Evolutionary conservation across 441 rosid genomes (phyloP), one percentile per base, ranked within the genome.

Genomic region (Daphne laureola): DNA sequence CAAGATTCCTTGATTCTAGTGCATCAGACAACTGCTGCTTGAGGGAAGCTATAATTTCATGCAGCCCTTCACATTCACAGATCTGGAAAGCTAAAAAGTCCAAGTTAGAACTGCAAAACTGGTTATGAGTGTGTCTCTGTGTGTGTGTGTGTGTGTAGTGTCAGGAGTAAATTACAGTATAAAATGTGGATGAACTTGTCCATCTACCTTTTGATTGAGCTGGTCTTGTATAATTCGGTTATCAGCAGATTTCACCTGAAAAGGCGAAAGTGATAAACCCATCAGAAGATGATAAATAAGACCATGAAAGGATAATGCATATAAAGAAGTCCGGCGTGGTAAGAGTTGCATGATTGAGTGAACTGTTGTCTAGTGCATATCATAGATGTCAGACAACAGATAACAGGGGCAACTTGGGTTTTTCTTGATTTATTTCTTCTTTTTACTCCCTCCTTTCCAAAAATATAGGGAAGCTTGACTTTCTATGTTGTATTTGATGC

Each of bases 141-240:
- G 23, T 18, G 23, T 18, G 23, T 18, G 23, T 18, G 23, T 21
- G 25, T 21, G 25, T 21, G 48, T 21, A 21, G 41, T 47, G 42
- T 25, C 16, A 47, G 21, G 8, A 17, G 5, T 4, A 7, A 31
- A 31, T 8, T 31, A 31, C 5, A 31, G 11, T 7, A 31, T 17
- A 36, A 51, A 13, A 23, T 11, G 53, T 4, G 7, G 25, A 16
- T 52, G 46, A 40, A 18, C 35, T 45, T 25, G 46, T 53, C 54
- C 51, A 40, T 41, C 48, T 61, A 93, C 99, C 99, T 89, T 93
- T 69, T 79, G 78, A 71, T 68, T 73, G 60, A 93, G 89, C 75
- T 93, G 99, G 78, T 93, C 97, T 70, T 89, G 95, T 59, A 89
- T 82, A 69, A 93, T 65, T 44, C 89, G 95, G 70, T 89, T 89